Evolutionary conservation across 139 green algal species (phyloP).

Genomic region (Tetraselmis striata): DNA sequence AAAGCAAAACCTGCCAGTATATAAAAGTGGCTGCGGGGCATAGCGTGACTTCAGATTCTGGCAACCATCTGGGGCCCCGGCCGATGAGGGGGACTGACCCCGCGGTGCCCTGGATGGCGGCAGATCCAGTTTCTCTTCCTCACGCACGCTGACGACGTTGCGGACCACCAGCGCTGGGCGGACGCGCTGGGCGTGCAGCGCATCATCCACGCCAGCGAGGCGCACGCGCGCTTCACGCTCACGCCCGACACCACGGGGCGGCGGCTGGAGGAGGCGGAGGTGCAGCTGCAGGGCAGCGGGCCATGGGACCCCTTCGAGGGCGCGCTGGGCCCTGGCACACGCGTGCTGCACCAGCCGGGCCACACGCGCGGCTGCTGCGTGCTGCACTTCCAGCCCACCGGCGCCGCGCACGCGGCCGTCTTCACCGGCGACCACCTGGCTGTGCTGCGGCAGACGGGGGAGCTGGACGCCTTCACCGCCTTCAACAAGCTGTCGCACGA

Average conservation of each 20-base stretch:
- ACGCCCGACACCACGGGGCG: not conserved
- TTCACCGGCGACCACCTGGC: not conserved
- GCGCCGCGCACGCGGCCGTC: not conserved
- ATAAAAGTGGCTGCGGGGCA: too few relatives aligned
- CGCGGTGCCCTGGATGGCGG: too few relatives aligned
- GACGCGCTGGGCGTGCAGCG: not conserved
- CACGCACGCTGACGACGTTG: constrained; percentile 1
- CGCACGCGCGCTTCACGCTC: not conserved
- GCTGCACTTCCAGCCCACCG: not conserved
- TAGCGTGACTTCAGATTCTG: too few relatives aligned
- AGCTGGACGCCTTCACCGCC: not conserved
- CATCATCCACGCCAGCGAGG: constrained; percentile 6
- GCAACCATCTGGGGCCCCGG: too few relatives aligned
- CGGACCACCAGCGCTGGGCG: not conserved
- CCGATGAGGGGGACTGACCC: too few relatives aligned
- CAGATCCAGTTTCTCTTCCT: not conserved
- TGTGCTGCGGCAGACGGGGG: not conserved
- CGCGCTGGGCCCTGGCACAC: not conserved
- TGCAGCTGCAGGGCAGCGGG: not conserved
- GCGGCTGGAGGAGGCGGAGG: not conserved
- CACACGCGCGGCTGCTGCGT: not conserved
- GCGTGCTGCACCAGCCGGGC: not conserved
- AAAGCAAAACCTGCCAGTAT: too few relatives aligned
- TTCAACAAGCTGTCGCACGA: not conserved
- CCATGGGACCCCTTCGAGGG: constrained; percentile 1